These are phyloP conservation scores for Leptodontidium sp. DNA, from an alignment of 2,329 filamentous ascomycete species.

Conservation along the genomic window DNA sequence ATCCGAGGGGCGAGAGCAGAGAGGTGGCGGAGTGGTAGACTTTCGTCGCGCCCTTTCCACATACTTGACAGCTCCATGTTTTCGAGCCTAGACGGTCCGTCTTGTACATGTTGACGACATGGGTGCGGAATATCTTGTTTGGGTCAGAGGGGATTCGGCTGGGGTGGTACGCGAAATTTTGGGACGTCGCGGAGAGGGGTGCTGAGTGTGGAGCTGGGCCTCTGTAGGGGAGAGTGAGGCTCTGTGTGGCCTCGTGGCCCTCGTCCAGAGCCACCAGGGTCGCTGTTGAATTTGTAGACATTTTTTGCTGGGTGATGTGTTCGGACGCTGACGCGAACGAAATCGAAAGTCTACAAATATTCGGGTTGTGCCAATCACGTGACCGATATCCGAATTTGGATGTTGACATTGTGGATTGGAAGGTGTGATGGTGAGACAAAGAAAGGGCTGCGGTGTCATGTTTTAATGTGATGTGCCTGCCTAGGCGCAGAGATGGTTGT, in stretches of 20 bases:
- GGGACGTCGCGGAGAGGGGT: background rate
- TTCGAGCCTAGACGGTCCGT: constrained; percentile 16
- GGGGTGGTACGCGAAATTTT: constrained; percentile 1
- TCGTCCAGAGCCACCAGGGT: constrained; percentile 13
- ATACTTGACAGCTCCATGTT: constrained; percentile 16
- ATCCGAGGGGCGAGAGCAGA: constrained; percentile 12
- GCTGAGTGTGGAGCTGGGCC: background rate
- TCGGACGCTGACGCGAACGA: background rate
- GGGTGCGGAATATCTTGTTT: constrained; percentile 18
- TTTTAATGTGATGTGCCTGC: no score
- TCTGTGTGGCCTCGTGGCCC: background rate
- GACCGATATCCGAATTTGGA: background rate
- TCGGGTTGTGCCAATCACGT: background rate
- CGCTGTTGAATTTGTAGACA: constrained; percentile 19
- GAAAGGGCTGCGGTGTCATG: no score
- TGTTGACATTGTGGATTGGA: background rate
- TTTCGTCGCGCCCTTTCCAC: constrained; percentile 12
- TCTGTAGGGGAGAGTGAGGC: constrained; percentile 14
- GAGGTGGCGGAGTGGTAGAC: constrained; percentile 22
- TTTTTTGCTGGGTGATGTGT: background rate
- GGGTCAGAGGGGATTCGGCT: background rate
- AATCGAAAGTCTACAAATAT: background rate
- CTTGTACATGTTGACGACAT: constrained; percentile 14
- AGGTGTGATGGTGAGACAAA: no score
- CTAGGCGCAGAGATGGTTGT: no score